Percentiles rank a stretch among this genome's conserved stretches.
These are phyloP conservation scores for Thinopyrum obtusiflorum DNA, from an alignment of 202 grass and related monocot species.

Conservation along the genomic window DNA sequence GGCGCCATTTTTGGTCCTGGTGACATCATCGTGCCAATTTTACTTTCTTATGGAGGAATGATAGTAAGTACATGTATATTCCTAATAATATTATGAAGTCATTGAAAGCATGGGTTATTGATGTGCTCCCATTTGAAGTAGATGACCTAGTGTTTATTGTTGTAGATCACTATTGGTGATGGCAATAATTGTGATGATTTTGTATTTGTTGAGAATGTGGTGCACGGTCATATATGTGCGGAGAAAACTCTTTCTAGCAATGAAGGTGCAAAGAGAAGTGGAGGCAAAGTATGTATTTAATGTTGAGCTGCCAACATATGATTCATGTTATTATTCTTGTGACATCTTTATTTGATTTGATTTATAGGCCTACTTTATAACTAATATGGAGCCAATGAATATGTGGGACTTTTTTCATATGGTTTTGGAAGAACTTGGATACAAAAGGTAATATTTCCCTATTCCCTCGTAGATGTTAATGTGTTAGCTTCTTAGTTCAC, in stretches of 20 bases:
- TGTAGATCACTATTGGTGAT: slow-evolving; percentile 68
- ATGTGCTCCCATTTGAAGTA: too few species aligned
- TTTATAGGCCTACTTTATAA: slow-evolving; percentile 71
- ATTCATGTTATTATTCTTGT: neutral
- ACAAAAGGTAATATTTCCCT: slow-evolving; percentile 41
- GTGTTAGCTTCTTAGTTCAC: too few species aligned
- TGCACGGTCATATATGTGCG: slow-evolving; percentile 65
- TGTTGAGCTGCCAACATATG: neutral
- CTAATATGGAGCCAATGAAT: slow-evolving; percentile 72
- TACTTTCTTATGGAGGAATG: neutral
- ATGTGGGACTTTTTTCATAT: slow-evolving; percentile 70
- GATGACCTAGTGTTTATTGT: neutral
- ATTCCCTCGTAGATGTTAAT: too few species aligned
- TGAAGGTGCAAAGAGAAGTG: slow-evolving; percentile 39
- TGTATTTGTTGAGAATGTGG: slow-evolving; percentile 54
- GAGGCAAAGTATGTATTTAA: slow-evolving; percentile 50
- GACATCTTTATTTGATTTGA: neutral
- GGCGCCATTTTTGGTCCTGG: slow-evolving; percentile 67
- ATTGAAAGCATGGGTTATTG: too few species aligned
- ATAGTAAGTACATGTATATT: neutral
- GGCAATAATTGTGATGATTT: slow-evolving; percentile 78
- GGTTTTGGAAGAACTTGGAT: slow-evolving; percentile 65
- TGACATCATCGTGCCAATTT: slow-evolving; percentile 22
- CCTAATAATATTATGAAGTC: too few species aligned
- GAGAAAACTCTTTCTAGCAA: slow-evolving; percentile 48